Evolutionary conservation across 176 grass and related monocot genomes (phyloP), one percentile per base, ranked within the genome.

Genomic region (Secale cereale): DNA sequence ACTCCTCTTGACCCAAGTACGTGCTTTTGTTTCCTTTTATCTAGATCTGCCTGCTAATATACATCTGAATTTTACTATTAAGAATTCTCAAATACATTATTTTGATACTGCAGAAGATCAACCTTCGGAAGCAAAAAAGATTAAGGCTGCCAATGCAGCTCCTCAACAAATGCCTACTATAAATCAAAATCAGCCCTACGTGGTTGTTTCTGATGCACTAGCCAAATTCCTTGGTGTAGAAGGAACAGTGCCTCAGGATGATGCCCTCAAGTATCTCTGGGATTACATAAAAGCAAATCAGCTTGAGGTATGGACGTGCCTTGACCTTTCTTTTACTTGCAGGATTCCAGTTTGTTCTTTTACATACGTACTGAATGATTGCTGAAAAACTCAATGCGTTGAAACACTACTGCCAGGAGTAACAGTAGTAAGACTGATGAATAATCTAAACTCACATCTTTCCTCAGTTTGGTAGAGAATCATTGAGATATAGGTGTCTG

Each of bases 281-380:
- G 92, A 95, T 86, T 98, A 98, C 76, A 86, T 91, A 89, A 98
- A 98, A 76, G 79, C 95, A 70, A 98, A 98, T 81, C 79, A 95
- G 50, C 92, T 98, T 12, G 92, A 98, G 89, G 95, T 98, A 92
- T 76, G 61, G 8, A 46, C 60, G 3, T 14, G 33, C 10, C 25
- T 65, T 87, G 25, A 25, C n/a, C 7, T 84, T 76, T 41, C 6
- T 59, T 62, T 80, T 39, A 10, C 35, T 77, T 69, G 70, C 59
- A 54, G 25, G 20, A 36, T 84, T 27, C 40, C 28, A 59, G 13
- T 60, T 40, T 40, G 27, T 45, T 57, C 67, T 22, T 75, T 79
- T 65, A 19, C 60, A 68, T 61, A 8, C n/a, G 33, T 72, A 79
- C 35, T 74, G 39, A 40, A 63, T 79, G 81, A 31, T 17, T 72